Evolutionary conservation across 306 rosid species (phyloP).

Genomic region (Cajanus cajan): DNA sequence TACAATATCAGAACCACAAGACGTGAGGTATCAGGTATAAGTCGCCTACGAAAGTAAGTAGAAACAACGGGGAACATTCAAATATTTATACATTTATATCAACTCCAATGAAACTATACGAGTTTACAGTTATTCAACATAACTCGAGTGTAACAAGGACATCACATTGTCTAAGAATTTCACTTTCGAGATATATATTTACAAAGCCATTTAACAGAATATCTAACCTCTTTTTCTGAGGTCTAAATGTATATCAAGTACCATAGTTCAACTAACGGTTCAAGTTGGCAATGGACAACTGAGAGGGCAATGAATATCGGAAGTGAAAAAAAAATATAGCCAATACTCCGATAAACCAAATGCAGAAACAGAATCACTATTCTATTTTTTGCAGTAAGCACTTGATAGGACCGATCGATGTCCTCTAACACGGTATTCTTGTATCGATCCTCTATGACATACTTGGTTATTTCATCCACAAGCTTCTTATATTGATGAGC

Average conservation of each 20-base stretch:
- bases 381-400: constrained; percentile 33
- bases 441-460: constrained; percentile 36
- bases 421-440: constrained; percentile 30
- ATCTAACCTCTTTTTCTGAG: constrained; percentile 21
- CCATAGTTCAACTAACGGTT: constrained; percentile 17
- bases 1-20: background rate
- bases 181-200: background rate
- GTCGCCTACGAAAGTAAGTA: background rate
- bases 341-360: constrained; percentile 47
- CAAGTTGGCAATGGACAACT: constrained; percentile 49
- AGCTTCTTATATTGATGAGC: constrained; percentile 50
- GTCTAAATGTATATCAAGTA: background rate
- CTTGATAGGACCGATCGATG: constrained; percentile 31
- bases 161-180: background rate
- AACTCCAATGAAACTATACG: background rate
- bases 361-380: constrained; percentile 31
- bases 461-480: constrained; percentile 42
- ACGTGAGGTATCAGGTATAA: background rate
- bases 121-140: background rate
- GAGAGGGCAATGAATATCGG: constrained; percentile 26
- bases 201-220: background rate
- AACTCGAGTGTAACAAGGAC: background rate
- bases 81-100: background rate
- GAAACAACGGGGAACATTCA: background rate
- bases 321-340: constrained; percentile 36